Evolutionary conservation across 169 alveolate genomes (phyloP), one percentile per base, ranked within the genome.

Genomic region (Blepharisma undulans): DNA sequence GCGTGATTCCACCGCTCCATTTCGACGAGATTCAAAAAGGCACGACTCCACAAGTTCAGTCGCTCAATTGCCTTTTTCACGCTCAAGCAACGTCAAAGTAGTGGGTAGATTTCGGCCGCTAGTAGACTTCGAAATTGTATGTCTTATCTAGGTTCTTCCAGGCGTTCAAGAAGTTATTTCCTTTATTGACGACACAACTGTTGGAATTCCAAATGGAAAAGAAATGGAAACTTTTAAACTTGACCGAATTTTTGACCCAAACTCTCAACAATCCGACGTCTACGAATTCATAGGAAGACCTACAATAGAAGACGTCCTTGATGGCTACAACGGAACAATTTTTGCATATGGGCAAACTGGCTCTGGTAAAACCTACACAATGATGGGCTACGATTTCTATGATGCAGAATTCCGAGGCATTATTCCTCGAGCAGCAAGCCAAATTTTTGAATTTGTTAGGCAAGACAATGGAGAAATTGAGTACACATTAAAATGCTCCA

Each of bases 401-500:
- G 98, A 96, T 84, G 77, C 30, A 18, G 92, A 88, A n/a, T 21
- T 16, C 30, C 29, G 79, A 76, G 99, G 99, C 61, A 97, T 98
- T 61, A 98, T 97, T 89, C 99, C 99, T 2, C 94, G 99, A 72
- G 95, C 99, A 21, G 97, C 97, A 66, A 98, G 95, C 81, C 98
- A 97, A 87, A 96, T 98, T 66, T 97, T 98, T 94, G 94, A 96
- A 92, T 90, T 90, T 30, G 96, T 97, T 22, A 96, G 93, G 80
- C 74, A 72, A 76, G 76, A 72, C 60, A 94, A 93, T 19, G 95
- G 92, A 59, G 93, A 96, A 86, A 91, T 94, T 29, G 98, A 97
- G 90, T 98, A 95, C 91, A 95, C 93, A 86, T 95, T 97, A 7
- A 96, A 97, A 81, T 95, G 95, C 30, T 94, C 98, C 60, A 95